A percentile compares a stretch with the other conserved stretches of the same genome.
These are phyloP conservation scores for Rhodomyrtus tomentosa DNA, from an alignment of 345 rosid species.

Conservation along the genomic window DNA sequence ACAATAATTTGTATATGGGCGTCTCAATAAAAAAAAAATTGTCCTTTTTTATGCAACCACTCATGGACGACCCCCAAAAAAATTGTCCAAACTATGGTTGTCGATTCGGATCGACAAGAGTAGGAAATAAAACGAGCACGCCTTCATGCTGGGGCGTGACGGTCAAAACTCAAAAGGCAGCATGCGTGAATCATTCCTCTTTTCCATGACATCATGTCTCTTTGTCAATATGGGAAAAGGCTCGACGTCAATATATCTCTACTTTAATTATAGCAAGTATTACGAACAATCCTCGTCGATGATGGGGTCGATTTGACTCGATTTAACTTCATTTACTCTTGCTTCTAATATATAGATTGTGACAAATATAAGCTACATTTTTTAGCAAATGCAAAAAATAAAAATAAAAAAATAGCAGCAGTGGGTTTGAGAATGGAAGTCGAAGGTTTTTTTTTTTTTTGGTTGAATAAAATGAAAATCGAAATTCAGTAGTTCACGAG, in stretches of 20 bases:
- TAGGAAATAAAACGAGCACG: background rate
- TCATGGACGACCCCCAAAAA: background rate
- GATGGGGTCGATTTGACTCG: background rate
- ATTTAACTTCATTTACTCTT: background rate
- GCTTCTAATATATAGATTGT: background rate
- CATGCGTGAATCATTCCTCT: conserved; percentile 5
- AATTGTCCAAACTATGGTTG: background rate
- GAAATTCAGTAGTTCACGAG: background rate
- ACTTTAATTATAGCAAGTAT: background rate
- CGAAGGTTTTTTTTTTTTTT: no score
- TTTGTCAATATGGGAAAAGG: background rate
- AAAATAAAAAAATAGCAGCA: no score
- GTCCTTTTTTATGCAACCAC: background rate
- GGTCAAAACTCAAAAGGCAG: background rate
- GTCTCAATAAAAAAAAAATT: background rate
- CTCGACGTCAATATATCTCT: background rate
- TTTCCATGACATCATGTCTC: background rate
- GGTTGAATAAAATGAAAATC: background rate
- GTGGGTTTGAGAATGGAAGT: background rate
- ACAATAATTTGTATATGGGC: background rate
- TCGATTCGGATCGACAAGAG: background rate
- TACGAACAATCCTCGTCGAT: background rate
- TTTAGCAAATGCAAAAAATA: background rate
- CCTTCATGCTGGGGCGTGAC: background rate
- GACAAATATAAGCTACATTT: background rate